These are phyloP conservation scores for Holtermannia corniformis DNA, from an alignment of 768 basidiomycete species.

Conservation along the genomic window DNA sequence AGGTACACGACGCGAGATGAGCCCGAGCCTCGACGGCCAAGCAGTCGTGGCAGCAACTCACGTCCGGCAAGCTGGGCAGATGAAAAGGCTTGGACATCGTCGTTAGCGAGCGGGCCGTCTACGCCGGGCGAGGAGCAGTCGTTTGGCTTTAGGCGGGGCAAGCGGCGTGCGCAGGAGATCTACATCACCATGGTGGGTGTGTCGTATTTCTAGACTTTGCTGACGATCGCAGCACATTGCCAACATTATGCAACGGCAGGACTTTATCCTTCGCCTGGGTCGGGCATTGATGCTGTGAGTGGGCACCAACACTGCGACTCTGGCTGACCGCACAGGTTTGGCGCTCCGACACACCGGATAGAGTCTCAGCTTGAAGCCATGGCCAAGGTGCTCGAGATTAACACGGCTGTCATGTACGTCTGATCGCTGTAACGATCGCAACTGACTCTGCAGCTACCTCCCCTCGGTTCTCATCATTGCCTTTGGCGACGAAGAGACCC, in stretches of 20 bases:
- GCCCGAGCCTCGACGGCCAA: constrained; percentile 6
- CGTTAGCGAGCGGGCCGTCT: constrained; percentile 2
- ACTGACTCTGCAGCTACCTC: constrained; percentile 13
- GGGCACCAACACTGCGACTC: background rate
- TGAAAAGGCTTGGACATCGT: constrained; percentile 3
- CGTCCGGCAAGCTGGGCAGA: background rate
- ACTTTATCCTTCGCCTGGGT: constrained; percentile 13
- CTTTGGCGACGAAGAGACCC: constrained; percentile 9
- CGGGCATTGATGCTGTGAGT: constrained; percentile 16
- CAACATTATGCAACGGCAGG: constrained; percentile 10
- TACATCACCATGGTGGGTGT: constrained; percentile 4
- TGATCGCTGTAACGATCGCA: background rate
- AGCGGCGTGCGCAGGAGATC: constrained; percentile 11
- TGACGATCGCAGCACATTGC: constrained; percentile 5
- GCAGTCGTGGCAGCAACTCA: constrained; percentile 2
- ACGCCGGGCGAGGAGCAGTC: constrained; percentile 1
- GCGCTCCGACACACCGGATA: constrained; percentile 11
- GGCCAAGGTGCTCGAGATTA: constrained; percentile 8
- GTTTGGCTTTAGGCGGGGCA: constrained; percentile 7
- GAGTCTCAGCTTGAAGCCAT: constrained; percentile 14
- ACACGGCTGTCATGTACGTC: background rate
- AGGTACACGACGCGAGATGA: constrained; percentile 2
- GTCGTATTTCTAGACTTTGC: background rate
- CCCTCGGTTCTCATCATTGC: constrained; percentile 13
- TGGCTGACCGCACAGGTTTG: constrained; percentile 5